A percentile compares a stretch with the other conserved stretches of the same genome.
These are phyloP conservation scores for Sordariomycetes sp. DNA, from an alignment of 2,329 filamentous ascomycete species.

Conservation along the genomic window DNA sequence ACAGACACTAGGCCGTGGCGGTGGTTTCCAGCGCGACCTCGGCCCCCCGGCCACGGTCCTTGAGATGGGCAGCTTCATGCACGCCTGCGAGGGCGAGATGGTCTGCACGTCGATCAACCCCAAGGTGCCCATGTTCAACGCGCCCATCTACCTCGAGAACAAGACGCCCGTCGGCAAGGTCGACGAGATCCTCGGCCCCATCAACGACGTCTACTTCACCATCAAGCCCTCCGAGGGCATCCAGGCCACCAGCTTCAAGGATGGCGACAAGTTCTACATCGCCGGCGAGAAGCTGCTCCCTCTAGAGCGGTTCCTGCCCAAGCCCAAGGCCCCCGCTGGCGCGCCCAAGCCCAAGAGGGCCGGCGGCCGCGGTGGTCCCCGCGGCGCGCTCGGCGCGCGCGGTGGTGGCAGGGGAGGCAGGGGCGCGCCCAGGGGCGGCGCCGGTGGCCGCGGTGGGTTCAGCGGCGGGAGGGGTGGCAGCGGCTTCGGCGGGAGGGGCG, in stretches of 20 bases:
- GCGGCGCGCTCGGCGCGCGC: slow-evolving; percentile 22
- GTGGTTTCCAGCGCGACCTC: slow-evolving; percentile 23
- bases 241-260: slow-evolving; percentile 86
- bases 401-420: slow-evolving; percentile 20
- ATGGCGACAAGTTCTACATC: slow-evolving; percentile 96
- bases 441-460: slow-evolving; percentile 20
- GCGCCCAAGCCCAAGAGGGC: slow-evolving; percentile 51
- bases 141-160: slow-evolving; percentile 97
- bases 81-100: slow-evolving; percentile 95
- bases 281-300: slow-evolving; percentile 88
- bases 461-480: slow-evolving; percentile 13
- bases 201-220: slow-evolving; percentile 98
- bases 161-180: slow-evolving; percentile 95
- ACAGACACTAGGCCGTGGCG: slow-evolving; percentile 16
- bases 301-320: slow-evolving; percentile 90
- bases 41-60: slow-evolving; percentile 22
- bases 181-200: slow-evolving; percentile 92
- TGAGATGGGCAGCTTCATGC: slow-evolving; percentile 64
- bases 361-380: slow-evolving; percentile 27
- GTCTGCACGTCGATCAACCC: slow-evolving; percentile 90
- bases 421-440: slow-evolving; percentile 19
- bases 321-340: slow-evolving; percentile 65
- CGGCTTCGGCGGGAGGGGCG: slow-evolving; percentile 18
- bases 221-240: slow-evolving; percentile 96
- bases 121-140: slow-evolving; percentile 98